Conservation (phyloP, 192 early-diverging fungal genomes). For the Pilaira anomala region DNA sequence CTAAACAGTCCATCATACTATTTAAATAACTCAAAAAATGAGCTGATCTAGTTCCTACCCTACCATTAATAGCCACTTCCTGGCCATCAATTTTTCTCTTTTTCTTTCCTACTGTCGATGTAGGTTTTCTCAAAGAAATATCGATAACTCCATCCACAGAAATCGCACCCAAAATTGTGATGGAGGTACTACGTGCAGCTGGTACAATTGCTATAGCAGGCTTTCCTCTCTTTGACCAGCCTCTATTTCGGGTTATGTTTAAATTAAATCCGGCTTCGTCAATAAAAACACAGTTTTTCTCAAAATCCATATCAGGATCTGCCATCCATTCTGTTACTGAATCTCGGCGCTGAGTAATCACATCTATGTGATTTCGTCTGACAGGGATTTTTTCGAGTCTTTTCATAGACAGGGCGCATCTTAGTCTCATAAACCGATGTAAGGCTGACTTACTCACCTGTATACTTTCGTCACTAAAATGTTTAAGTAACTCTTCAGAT, state of each 20-base stretch:
- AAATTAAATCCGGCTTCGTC: slow-evolving; percentile 21
- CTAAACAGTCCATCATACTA: slow-evolving; percentile 9
- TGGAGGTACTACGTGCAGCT: not conserved
- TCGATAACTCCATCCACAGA: not conserved
- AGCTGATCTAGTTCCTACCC: not conserved
- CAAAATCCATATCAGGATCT: slow-evolving; percentile 13
- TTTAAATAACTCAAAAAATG: slow-evolving; percentile 5
- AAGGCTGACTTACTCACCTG: slow-evolving; percentile 4
- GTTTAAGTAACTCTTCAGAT: not conserved
- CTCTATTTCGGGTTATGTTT: slow-evolving; percentile 4
- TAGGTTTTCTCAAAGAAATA: not conserved
- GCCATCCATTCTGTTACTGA: not conserved
- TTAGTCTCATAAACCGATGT: slow-evolving; percentile 1
- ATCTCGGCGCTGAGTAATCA: not conserved
- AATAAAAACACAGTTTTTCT: slow-evolving; percentile 21
- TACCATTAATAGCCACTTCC: not conserved
- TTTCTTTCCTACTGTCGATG: not conserved
- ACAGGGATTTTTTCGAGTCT: not conserved
- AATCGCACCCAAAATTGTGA: slow-evolving; percentile 5
- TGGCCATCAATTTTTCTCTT: not conserved
- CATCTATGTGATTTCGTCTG: not conserved
- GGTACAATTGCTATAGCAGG: slow-evolving; percentile 1
- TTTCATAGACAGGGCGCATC: slow-evolving; percentile 1
- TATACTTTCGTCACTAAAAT: slow-evolving; percentile 2
- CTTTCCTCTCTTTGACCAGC: slow-evolving; percentile 8